A percentile compares a stretch with the other conserved stretches of the same genome.
These are phyloP conservation scores for Boletus sensibilis DNA, from an alignment of 768 basidiomycete genomes.

Conservation along the genomic window DNA sequence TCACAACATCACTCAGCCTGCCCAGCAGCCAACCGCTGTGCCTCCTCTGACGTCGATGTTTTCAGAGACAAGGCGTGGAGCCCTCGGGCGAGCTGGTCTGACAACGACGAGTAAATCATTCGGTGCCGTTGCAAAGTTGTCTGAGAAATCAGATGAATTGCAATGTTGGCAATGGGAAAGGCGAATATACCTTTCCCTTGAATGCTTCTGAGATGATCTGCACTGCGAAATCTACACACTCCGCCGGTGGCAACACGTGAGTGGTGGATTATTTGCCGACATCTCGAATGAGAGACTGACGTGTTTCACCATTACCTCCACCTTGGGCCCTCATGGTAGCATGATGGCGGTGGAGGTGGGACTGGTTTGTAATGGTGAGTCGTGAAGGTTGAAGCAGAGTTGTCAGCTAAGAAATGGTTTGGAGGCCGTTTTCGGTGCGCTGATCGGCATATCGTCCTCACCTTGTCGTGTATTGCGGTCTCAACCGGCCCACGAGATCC, in stretches of 20 bases:
- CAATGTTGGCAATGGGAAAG: constrained; percentile 4
- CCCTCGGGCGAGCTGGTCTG: constrained; percentile 67
- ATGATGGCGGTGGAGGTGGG: constrained; percentile 84
- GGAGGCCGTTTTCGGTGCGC: constrained; percentile 20
- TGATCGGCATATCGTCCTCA: constrained; percentile 30
- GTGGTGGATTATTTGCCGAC: constrained; percentile 13
- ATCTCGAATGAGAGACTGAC: constrained; percentile 47
- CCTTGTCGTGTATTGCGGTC: constrained; percentile 60
- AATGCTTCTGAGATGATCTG: constrained; percentile 72
- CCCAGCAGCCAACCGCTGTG: constrained; percentile 21
- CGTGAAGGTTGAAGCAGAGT: constrained; percentile 57
- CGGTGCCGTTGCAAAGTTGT: constrained; percentile 78
- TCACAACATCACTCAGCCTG: constrained; percentile 27
- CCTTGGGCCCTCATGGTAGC: constrained; percentile 72
- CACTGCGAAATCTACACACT: constrained; percentile 67
- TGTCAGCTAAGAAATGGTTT: constrained; percentile 50
- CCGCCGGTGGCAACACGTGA: constrained; percentile 24
- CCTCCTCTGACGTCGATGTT: constrained; percentile 66
- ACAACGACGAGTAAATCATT: constrained; percentile 69
- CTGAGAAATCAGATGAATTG: constrained; percentile 37
- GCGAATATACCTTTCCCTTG: constrained; percentile 60
- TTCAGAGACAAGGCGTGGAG: constrained; percentile 76
- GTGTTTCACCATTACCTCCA: constrained; percentile 74
- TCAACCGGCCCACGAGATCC: constrained; percentile 50
- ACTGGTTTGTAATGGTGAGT: constrained; percentile 75